Evolutionary conservation across 2,329 filamentous ascomycete genomes (phyloP).

Genomic region (Immersiporthe knoxdaviesiana): DNA sequence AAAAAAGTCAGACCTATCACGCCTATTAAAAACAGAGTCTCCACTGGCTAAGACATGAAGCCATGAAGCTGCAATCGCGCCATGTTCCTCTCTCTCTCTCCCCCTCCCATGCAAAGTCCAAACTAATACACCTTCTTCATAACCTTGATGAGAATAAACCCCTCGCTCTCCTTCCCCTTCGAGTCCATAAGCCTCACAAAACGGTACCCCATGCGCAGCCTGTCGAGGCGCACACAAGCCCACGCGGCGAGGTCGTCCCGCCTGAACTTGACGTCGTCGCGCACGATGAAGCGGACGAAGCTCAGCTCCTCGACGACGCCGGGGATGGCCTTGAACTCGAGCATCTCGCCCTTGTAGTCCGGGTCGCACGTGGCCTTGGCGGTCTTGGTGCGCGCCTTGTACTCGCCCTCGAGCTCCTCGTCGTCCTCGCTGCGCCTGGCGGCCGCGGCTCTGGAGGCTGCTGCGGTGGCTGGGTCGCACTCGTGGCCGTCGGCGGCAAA

Average conservation of each 20-base stretch:
- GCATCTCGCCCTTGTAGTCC: slow-evolving; percentile 62
- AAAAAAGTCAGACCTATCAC: not conserved
- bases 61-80: not conserved
- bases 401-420: slow-evolving; percentile 60
- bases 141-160: slow-evolving; percentile 74
- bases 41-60: not conserved
- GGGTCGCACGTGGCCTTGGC: slow-evolving; percentile 59
- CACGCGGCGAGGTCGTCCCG: slow-evolving; percentile 79
- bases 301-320: slow-evolving; percentile 69
- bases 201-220: slow-evolving; percentile 74
- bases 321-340: slow-evolving; percentile 59
- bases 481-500: slow-evolving; percentile 18
- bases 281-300: slow-evolving; percentile 82
- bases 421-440: slow-evolving; percentile 42
- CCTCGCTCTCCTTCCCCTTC: slow-evolving; percentile 66
- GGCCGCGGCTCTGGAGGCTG: slow-evolving; percentile 11
- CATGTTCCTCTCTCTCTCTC: too few relatives aligned
- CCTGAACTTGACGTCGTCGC: slow-evolving; percentile 79
- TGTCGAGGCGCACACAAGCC: slow-evolving; percentile 85
- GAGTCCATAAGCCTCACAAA: slow-evolving; percentile 76
- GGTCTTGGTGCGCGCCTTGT: slow-evolving; percentile 58
- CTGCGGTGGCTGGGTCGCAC: slow-evolving; percentile 20
- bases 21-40: not conserved
- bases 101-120: not conserved
- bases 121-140: slow-evolving; percentile 55